Percentiles rank a stretch among this genome's conserved stretches.
Conservation (phyloP, 495 filamentous ascomycete species). For the Penicillium paxilli region DNA sequence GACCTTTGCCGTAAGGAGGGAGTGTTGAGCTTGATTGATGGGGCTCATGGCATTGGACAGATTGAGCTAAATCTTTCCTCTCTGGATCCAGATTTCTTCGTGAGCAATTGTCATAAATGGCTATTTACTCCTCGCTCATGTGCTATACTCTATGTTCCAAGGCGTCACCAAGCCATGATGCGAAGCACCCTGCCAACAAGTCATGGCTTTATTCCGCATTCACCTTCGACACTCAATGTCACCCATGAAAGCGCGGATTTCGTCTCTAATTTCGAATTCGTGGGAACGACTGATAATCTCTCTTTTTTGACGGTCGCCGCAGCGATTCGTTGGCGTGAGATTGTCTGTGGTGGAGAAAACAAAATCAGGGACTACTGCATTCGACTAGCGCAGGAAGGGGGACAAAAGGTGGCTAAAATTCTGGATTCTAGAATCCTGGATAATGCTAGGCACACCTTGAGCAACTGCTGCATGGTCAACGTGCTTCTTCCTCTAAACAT, state of each 20-base stretch:
- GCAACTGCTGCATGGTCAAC: conserved; percentile 56
- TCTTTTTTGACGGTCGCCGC: conserved; percentile 66
- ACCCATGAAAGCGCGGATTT: conserved; percentile 35
- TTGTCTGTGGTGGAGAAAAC: conserved; percentile 68
- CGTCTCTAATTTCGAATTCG: conserved; percentile 67
- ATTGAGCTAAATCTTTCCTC: conserved; percentile 58
- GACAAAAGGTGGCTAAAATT: conserved; percentile 51
- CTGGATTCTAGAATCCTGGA: conserved; percentile 64
- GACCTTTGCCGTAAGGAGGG: conserved; percentile 56
- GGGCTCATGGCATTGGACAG: conserved; percentile 74
- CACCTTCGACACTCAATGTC: neutral
- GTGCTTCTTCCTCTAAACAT: conserved; percentile 61
- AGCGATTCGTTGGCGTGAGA: conserved; percentile 60
- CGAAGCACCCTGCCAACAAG: conserved; percentile 67
- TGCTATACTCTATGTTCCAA: conserved; percentile 72
- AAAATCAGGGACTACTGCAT: conserved; percentile 55
- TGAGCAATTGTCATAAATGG: conserved; percentile 84
- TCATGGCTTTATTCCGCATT: conserved; percentile 40
- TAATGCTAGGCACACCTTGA: conserved; percentile 18
- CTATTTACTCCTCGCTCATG: conserved; percentile 70
- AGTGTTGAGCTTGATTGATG: conserved; percentile 64
- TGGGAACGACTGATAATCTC: conserved; percentile 65
- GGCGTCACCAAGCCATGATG: conserved; percentile 70
- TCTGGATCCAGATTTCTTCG: conserved; percentile 73
- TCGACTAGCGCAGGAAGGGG: conserved; percentile 55